Conservation (phyloP, 768 basidiomycete species). For the Brasilioporus rufonigricans region DNA sequence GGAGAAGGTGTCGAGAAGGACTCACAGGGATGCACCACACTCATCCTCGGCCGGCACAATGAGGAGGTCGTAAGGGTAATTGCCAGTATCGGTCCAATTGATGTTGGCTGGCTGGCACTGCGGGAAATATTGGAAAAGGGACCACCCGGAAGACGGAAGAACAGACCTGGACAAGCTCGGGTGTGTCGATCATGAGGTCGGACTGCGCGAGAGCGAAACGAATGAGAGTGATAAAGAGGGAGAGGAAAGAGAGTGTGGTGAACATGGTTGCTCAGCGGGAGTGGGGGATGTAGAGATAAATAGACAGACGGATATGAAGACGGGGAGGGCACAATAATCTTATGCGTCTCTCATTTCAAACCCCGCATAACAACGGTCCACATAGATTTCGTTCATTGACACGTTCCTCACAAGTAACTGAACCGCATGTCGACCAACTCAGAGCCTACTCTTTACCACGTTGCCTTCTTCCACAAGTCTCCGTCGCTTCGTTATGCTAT, state of each 20-base stretch:
- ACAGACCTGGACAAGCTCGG: conserved; percentile 51
- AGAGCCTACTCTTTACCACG: conserved; percentile 29
- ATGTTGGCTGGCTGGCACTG: conserved; percentile 55
- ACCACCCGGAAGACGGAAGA: neutral
- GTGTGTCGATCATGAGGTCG: conserved; percentile 51
- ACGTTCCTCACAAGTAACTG: neutral
- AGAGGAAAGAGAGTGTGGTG: conserved; percentile 72
- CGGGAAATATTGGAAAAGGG: neutral
- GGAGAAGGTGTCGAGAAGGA: neutral
- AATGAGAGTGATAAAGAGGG: conserved; percentile 61
- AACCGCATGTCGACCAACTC: neutral
- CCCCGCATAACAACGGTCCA: conserved; percentile 17
- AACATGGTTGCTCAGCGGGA: conserved; percentile 51
- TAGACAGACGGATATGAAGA: conserved; percentile 16
- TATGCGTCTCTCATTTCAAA: conserved; percentile 16
- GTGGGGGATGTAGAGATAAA: conserved; percentile 13
- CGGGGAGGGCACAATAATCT: neutral
- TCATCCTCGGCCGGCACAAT: conserved; percentile 50
- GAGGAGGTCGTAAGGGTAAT: conserved; percentile 57
- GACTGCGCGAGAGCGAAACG: conserved; percentile 46
- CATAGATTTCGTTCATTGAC: neutral
- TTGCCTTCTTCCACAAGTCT: conserved; percentile 26
- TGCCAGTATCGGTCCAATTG: conserved; percentile 46
- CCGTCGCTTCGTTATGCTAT: conserved; percentile 33
- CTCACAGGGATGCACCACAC: conserved; percentile 63